Evolutionary conservation across 2,329 filamentous ascomycete genomes (phyloP), one percentile per base, ranked within the genome.

Genomic region (Exophiala oligosperma): DNA sequence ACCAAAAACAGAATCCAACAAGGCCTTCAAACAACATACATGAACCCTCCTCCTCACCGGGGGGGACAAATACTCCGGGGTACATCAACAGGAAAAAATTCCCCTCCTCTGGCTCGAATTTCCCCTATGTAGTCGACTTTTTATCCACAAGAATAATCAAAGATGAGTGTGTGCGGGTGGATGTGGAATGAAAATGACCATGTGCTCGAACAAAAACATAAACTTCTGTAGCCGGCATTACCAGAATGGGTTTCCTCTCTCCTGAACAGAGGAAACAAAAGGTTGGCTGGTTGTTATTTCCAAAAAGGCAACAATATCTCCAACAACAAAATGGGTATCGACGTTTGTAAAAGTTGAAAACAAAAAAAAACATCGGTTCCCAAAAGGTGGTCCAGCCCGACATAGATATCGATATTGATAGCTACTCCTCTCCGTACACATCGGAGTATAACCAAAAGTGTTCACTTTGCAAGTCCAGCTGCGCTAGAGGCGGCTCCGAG

Each of bases 401-500:
- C 2, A 35, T 35, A 11, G 2, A 35, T 35, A 35, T 35, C 32
- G 32, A 35, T 9, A 35, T 35, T 35, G 7, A 35, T 9, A 43
- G 24, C 38, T 26, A 35, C 32, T 35, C 32, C 32, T 9, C 32
- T 35, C 32, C 32, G 4, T 35, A 35, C 8, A 35, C 26, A 7
- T 28, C 7, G 4, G 26, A 4, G 26, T 28, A 4, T 28, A 28
- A 4, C 4, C 26, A 35, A 6, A 9, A 7, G 32, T 9, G 11
- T 8, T 23, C 28, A 46, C 28, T 56, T 43, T 59, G 56, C 59
- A 57, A 59, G 60, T 48, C 61, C 61, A 56, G 58, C 56, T 61
- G 58, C 61, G 52, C 35, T 43, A 48, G 41, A 46, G 43, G 26
- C 17, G 7, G 32, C 48, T 48, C 28, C 51, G 41, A 53, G 32